Evolutionary conservation across 768 basidiomycete species (phyloP).

Genomic region (Cubamyces sp.): DNA sequence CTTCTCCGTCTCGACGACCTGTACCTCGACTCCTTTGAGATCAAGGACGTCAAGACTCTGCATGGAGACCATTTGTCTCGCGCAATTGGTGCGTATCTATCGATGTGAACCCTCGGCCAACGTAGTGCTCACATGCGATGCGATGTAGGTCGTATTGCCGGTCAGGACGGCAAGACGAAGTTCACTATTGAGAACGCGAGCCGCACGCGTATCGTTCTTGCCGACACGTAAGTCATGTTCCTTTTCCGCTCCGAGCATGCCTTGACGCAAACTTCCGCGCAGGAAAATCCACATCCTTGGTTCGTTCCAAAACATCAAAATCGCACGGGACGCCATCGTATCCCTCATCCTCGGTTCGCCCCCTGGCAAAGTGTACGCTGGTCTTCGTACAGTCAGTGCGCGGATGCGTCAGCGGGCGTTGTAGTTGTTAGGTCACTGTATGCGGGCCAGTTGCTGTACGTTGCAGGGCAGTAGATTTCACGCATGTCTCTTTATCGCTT

Average conservation of each 20-base stretch:
- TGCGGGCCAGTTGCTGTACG: background rate
- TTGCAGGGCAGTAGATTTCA: slow-evolving; percentile 5
- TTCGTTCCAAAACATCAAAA: slow-evolving; percentile 98
- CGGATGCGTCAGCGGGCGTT: slow-evolving; percentile 92
- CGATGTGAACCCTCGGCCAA: background rate
- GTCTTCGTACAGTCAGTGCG: slow-evolving; percentile 87
- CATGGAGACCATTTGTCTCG: slow-evolving; percentile 98
- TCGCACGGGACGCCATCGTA: slow-evolving; percentile 95
- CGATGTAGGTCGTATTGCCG: slow-evolving; percentile 95
- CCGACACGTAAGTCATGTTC: slow-evolving; percentile 78
- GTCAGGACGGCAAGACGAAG: slow-evolving; percentile 98
- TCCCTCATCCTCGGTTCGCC: slow-evolving; percentile 94
- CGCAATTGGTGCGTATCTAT: slow-evolving; percentile 74
- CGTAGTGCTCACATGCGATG: background rate
- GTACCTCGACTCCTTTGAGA: slow-evolving; percentile 98
- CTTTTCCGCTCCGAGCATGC: background rate
- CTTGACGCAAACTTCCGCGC: background rate
- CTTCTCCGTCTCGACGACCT: slow-evolving; percentile 94
- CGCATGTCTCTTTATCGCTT: slow-evolving; percentile 15
- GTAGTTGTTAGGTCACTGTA: slow-evolving; percentile 33
- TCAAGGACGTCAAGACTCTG: slow-evolving; percentile 98
- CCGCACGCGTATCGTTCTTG: slow-evolving; percentile 96
- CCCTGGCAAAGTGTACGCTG: slow-evolving; percentile 92
- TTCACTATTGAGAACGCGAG: slow-evolving; percentile 98
- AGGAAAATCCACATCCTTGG: slow-evolving; percentile 99